Evolutionary conservation across 139 green algal species (phyloP), one percentile per base, ranked within the genome.

Genomic region (Closterium sp.): DNA sequence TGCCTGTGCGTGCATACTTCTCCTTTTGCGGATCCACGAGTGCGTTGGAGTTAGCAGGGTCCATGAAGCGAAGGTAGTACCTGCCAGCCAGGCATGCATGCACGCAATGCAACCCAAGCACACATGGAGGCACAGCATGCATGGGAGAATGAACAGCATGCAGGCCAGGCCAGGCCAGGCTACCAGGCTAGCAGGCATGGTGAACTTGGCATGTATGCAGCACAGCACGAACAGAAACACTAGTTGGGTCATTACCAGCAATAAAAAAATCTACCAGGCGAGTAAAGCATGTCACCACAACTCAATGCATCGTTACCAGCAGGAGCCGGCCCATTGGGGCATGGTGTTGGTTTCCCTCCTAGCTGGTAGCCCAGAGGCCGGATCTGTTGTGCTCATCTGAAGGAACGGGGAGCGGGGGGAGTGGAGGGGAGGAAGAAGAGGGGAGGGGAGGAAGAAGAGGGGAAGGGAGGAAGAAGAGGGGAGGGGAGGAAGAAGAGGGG

Each of bases 21-120:
- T 76, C 55, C 55, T 76, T 76, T 76, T 76, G 55, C 10, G 95
- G 95, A 91, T 98, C 96, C 19, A 99, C 94, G 36, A 98, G 91
- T 30, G 86, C 84, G 2, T 90, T 38, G 28, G 84, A 81, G 94
- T 98, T 99, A 12, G 34, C 86, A 0, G 98, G 98, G 93, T 99
- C 96, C 87, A 99, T 97, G 95, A 97, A 99, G 23, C 98, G 95
- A 83, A 99, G 94, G 95, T 99, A 99, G 95, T 99, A 99, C 91
- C 91, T 93, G 88, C 55, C 55, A 76, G 55, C 55, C 55, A 76
- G 23, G 55, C 55, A n/a, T n/a, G n/a, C 55, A 66, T 66, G 38
- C 38, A 66, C 19, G 38, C 38, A 9, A 66, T 66, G n/a, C n/a
- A n/a, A n/a, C n/a, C n/a, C n/a, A n/a, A n/a, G n/a, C n/a, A n/a